Percentiles rank a stretch among this genome's conserved stretches.
Conservation (phyloP, 2,329 filamentous ascomycete genomes). For the Myrmaecium sp. region DNA sequence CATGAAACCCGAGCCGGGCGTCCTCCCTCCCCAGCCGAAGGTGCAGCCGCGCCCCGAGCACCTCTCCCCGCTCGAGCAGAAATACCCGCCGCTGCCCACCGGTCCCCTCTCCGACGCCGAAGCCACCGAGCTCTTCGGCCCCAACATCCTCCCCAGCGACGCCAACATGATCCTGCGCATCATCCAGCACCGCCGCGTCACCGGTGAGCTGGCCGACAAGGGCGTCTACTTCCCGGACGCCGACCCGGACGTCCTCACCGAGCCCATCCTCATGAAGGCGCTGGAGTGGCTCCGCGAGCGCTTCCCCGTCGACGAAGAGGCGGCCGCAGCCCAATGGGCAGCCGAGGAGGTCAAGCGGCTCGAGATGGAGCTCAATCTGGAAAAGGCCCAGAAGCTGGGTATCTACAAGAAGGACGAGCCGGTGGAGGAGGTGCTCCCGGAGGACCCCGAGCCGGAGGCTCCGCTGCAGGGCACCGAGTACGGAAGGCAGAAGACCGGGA, state of each 20-base stretch:
- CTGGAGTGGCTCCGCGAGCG: constrained; percentile 18
- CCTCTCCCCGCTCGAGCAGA: no score
- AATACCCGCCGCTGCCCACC: constrained; percentile 4
- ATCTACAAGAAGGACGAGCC: constrained; percentile 13
- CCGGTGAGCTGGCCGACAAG: constrained; percentile 22
- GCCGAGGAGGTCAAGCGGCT: constrained; percentile 21
- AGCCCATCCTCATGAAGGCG: constrained; percentile 13
- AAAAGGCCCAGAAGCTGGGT: constrained; percentile 12
- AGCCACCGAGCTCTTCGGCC: constrained; percentile 13
- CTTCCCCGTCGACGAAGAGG: constrained; percentile 23
- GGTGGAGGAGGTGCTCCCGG: constrained; percentile 9
- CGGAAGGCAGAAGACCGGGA: constrained; percentile 1
- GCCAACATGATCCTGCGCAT: constrained; percentile 22
- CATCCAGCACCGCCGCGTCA: constrained; percentile 21
- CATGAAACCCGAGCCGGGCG: no score
- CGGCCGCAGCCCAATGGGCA: constrained; percentile 22
- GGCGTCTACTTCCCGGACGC: constrained; percentile 15
- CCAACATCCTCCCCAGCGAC: constrained; percentile 10
- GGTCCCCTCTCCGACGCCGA: constrained; percentile 3
- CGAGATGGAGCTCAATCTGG: constrained; percentile 17
- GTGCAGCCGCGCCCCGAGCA: no score
- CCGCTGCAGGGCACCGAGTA: constrained; percentile 8
- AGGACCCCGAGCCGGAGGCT: constrained; percentile 5
- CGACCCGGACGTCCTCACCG: constrained; percentile 8
- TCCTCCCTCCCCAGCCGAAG: no score